Base-by-base conservation (phyloP, 345 rosid genomes). In the Anacardium occidentale region DNA sequence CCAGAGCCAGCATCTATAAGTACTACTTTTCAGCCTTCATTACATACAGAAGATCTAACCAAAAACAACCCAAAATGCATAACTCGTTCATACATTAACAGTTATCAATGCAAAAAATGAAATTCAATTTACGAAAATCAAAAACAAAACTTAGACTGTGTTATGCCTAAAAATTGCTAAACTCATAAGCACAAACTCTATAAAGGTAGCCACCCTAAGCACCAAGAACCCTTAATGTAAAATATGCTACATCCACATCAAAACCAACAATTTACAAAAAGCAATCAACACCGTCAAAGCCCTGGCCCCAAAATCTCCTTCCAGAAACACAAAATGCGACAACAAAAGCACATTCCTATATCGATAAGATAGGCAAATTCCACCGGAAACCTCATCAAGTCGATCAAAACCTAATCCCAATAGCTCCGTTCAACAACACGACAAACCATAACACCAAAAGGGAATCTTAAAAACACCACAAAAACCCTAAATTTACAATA, bases 401-500 rank as follows among this genome's bases (percentile, higher is more conserved):
- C 56, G 50, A 69, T 45, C 15, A 69, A 48, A 51, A 57, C 9
- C 67, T 50, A 50, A 2, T 3, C 29, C 40, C 21, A 21, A 22
- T 15, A 21, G 7, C 14, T 24, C 47, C 42, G 32, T 47, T 40
- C 29, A 17, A 58, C 18, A 51, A 7, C 24, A 13, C 48, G 60
- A 68, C 26, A 67, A 42, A 64, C 48, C n/a, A 63, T 15, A 69
- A 7, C 32, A 54, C 15, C 64, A 68, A 64, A 44, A 45, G 18
- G 55, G 53, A 32, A 25, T 55, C 34, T 7, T 58, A 45, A 52
- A 51, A 58, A 50, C 66, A n/a, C 40, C 58, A n/a, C 55, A 45
- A 73, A 78, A 78, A 51, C 59, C 66, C 45, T 62, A 73, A 72
- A 76, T 76, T 73, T 44, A 63, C 59, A 71, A 77, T 34, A 64